These are phyloP conservation scores for sunflower (Helianthus annuus) DNA, from an alignment of 129 eudicot species.

Conservation along the genomic window HanXRQr2.0-SUNRISE NC_035448.2:171076653-171077152, in stretches of 20 bases:
- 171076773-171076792: slow-evolving; percentile 43
- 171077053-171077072: not conserved
- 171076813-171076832: slow-evolving; percentile 51
- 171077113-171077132: slow-evolving; percentile 42
- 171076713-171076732: slow-evolving; percentile 47
- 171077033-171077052: too few relatives aligned
- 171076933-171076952: slow-evolving; percentile 28
- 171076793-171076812: slow-evolving; percentile 53
- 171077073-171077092: not conserved
- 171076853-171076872: slow-evolving; percentile 20
- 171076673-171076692: not conserved
- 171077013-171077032: too few relatives aligned
- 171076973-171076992: slow-evolving; percentile 31
- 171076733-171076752: slow-evolving; percentile 36
- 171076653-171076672: not conserved
- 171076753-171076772: slow-evolving; percentile 33
- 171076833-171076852: slow-evolving; percentile 10
- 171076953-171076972: slow-evolving; percentile 29
- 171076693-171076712: too few relatives aligned
- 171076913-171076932: slow-evolving; percentile 37
- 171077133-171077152: slow-evolving; percentile 91
- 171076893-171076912: slow-evolving; percentile 25
- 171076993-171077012: slow-evolving; percentile 25
- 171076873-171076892: slow-evolving; percentile 34
- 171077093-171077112: not conserved